Conservation (phyloP, 2,329 filamentous ascomycete genomes). For the Immersiporthe knoxdaviesiana region DNA sequence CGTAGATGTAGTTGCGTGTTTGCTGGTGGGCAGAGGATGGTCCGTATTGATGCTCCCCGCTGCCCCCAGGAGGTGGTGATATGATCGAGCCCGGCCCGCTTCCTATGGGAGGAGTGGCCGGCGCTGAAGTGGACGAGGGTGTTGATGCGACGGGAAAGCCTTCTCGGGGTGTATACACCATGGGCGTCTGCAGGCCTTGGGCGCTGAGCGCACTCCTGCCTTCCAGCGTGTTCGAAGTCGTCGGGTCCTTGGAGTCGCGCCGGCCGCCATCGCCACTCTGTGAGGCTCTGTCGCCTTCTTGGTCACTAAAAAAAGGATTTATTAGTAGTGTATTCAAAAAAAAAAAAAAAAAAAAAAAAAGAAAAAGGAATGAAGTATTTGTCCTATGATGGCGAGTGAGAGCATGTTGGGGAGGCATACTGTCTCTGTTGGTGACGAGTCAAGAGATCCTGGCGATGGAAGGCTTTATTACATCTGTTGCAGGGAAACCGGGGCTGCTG, state of each 20-base stretch:
- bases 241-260: slow-evolving; percentile 34
- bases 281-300: slow-evolving; percentile 47
- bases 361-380: not conserved
- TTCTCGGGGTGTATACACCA: slow-evolving; percentile 23
- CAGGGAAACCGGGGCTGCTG: slow-evolving; percentile 57
- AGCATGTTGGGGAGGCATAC: slow-evolving; percentile 40
- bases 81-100: slow-evolving; percentile 16
- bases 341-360: not conserved
- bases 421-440: slow-evolving; percentile 59
- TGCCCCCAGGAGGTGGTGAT: slow-evolving; percentile 20
- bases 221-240: slow-evolving; percentile 27
- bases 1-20: slow-evolving; percentile 11
- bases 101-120: slow-evolving; percentile 28
- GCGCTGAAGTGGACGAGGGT: slow-evolving; percentile 32
- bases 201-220: slow-evolving; percentile 31
- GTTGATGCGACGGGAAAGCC: slow-evolving; percentile 25
- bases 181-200: slow-evolving; percentile 12
- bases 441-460: slow-evolving; percentile 62
- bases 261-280: slow-evolving; percentile 36
- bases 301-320: slow-evolving; percentile 43
- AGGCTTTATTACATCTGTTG: slow-evolving; percentile 58
- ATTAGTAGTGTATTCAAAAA: slow-evolving; percentile 28
- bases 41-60: slow-evolving; percentile 15
- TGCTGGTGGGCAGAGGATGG: not conserved
- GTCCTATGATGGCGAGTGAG: no score